Evolutionary conservation across 2,329 filamentous ascomycete species (phyloP).

Genomic region (Metarhizium rileyi): DNA sequence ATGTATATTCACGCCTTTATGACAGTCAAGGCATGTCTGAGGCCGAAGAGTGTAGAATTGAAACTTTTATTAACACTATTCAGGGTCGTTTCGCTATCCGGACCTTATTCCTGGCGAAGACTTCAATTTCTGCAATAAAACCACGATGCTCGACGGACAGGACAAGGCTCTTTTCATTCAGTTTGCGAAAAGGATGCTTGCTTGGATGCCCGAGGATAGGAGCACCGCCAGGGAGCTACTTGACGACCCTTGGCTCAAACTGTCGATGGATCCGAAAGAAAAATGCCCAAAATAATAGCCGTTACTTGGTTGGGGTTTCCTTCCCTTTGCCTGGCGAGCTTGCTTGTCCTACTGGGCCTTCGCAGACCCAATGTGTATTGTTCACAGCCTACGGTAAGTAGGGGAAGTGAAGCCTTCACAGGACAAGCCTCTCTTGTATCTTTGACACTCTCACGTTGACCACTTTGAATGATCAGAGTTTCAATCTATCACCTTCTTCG

Average conservation of each 20-base stretch:
- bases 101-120: conserved; percentile 13
- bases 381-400: too few species aligned
- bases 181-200: conserved; percentile 20
- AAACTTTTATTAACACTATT: conserved; percentile 1
- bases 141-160: conserved; percentile 13
- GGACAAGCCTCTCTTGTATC: too few species aligned
- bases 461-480: too few species aligned
- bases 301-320: neutral
- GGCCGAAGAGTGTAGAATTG: neutral
- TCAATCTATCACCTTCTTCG: too few species aligned
- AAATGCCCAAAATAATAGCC: neutral
- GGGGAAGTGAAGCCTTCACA: too few species aligned
- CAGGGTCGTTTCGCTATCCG: conserved; percentile 14
- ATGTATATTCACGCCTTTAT: conserved; percentile 12
- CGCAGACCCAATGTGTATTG: too few species aligned
- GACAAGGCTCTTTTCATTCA: conserved; percentile 17
- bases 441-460: too few species aligned
- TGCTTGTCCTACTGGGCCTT: neutral
- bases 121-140: conserved; percentile 12
- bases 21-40: conserved; percentile 11
- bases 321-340: neutral
- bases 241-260: conserved; percentile 20
- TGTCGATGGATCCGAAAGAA: neutral
- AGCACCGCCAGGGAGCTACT: conserved; percentile 20
- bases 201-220: conserved; percentile 19